Evolutionary conservation across 768 basidiomycete genomes (phyloP).

Genomic region (Phanerochaete sordida): DNA sequence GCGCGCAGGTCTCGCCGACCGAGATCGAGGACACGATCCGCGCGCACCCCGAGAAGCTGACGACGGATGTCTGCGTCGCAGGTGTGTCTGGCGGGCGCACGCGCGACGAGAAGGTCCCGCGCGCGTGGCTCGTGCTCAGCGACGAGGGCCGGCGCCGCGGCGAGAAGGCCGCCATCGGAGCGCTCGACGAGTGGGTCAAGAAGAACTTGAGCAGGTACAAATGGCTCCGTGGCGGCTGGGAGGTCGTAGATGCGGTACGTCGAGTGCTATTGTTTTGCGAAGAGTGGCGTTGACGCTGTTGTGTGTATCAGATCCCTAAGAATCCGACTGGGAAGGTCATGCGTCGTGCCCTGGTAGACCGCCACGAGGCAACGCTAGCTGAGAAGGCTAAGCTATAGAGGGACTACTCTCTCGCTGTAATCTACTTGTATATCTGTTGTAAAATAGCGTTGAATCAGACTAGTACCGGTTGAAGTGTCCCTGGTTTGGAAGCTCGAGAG

Average conservation of each 20-base stretch:
- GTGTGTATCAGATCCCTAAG: slow-evolving; percentile 57
- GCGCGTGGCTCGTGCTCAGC: slow-evolving; percentile 76
- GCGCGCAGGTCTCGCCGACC: slow-evolving; percentile 74
- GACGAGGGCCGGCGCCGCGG: slow-evolving; percentile 49
- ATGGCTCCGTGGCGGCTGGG: slow-evolving; percentile 71
- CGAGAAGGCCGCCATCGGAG: slow-evolving; percentile 33
- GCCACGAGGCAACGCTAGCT: slow-evolving; percentile 19
- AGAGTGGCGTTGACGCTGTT: neutral
- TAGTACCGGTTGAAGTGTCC: too few species aligned
- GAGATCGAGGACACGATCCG: slow-evolving; percentile 72
- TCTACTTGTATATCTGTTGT: neutral
- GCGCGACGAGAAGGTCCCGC: slow-evolving; percentile 68
- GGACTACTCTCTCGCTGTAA: neutral
- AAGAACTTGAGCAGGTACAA: slow-evolving; percentile 70
- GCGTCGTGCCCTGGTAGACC: slow-evolving; percentile 57
- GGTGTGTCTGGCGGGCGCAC: slow-evolving; percentile 73
- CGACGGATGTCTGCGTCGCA: slow-evolving; percentile 66
- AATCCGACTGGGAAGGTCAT: slow-evolving; percentile 71
- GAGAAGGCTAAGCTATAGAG: slow-evolving; percentile 8
- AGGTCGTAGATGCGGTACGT: slow-evolving; percentile 58
- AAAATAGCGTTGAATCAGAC: too few species aligned
- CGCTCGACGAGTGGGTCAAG: slow-evolving; percentile 58
- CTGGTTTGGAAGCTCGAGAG: too few species aligned
- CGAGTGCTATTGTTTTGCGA: slow-evolving; percentile 15
- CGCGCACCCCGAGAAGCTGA: slow-evolving; percentile 55